A percentile compares a stretch with the other conserved stretches of the same genome.
Evolutionary conservation across 2,329 filamentous ascomycete genomes (phyloP).

Genomic region (Pleoardoris graminearum): DNA sequence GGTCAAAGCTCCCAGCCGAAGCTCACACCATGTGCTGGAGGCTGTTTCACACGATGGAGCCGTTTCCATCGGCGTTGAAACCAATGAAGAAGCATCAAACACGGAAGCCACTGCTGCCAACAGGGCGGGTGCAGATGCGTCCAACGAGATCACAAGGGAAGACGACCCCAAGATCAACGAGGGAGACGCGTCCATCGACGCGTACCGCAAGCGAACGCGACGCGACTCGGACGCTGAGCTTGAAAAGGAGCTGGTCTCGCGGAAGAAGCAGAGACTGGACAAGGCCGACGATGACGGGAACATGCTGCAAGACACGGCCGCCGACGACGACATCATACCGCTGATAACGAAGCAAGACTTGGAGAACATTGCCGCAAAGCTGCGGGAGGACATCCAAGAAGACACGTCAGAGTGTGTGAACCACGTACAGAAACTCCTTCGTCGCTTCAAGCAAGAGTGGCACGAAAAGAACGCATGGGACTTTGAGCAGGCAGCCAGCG

Average conservation of each 20-base stretch:
- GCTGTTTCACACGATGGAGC: not conserved
- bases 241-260: slow-evolving; percentile 22
- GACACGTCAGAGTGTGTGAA: slow-evolving; percentile 49
- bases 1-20: not conserved
- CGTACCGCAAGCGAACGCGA: slow-evolving; percentile 13
- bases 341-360: slow-evolving; percentile 27
- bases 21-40: not conserved
- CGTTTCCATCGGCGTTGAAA: not conserved
- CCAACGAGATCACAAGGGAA: not conserved
- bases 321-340: slow-evolving; percentile 23
- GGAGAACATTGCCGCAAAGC: slow-evolving; percentile 20
- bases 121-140: slow-evolving; percentile 16
- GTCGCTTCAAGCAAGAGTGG: slow-evolving; percentile 45
- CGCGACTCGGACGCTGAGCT: slow-evolving; percentile 23
- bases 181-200: not conserved
- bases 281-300: slow-evolving; percentile 11
- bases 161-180: too few species aligned
- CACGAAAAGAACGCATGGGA: slow-evolving; percentile 22
- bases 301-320: slow-evolving; percentile 11
- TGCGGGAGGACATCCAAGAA: slow-evolving; percentile 30
- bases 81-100: not conserved
- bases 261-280: slow-evolving; percentile 23
- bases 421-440: slow-evolving; percentile 55
- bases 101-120: not conserved
- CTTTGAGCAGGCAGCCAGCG: not conserved